Percentiles rank a stretch among this genome's conserved stretches.
phyloP scores from a whole-genome alignment of 768 basidiomycete species.

The Tricholoma sp. region DNA sequence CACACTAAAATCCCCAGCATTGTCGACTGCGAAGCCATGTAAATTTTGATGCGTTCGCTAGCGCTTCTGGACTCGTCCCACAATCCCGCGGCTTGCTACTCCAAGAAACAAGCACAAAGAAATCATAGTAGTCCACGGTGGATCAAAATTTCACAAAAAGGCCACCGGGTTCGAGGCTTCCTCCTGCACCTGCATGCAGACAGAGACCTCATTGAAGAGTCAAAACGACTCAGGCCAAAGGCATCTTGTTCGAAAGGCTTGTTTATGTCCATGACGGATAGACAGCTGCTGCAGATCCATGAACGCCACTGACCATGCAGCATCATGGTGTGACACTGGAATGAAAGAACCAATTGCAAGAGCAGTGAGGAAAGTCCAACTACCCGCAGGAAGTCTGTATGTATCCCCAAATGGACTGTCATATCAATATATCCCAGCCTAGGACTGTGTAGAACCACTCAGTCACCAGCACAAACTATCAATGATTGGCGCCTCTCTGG shows the following conservation, averaged over 20 bases:
- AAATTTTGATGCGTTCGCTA: constrained; percentile 45
- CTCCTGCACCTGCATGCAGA: constrained; percentile 13
- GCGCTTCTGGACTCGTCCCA: constrained; percentile 45
- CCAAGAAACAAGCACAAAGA: constrained; percentile 15
- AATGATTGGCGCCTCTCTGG: constrained; percentile 48
- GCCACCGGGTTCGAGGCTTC: constrained; percentile 44
- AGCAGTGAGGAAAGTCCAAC: constrained; percentile 23
- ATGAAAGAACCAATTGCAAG: constrained; percentile 14
- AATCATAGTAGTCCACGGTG: constrained; percentile 42
- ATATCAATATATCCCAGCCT: constrained; percentile 2
- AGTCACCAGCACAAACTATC: constrained; percentile 15
- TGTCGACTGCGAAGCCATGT: constrained; percentile 44
- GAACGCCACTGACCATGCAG: neutral
- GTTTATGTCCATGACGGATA: constrained; percentile 10
- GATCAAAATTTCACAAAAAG: constrained; percentile 43
- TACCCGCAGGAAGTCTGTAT: constrained; percentile 7
- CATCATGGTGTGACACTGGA: constrained; percentile 1
- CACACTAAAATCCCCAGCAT: constrained; percentile 7
- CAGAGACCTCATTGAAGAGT: constrained; percentile 31
- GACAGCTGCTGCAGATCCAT: constrained; percentile 2
- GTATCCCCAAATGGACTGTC: constrained; percentile 9
- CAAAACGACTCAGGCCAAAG: constrained; percentile 34
- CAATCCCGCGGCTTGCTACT: constrained; percentile 11
- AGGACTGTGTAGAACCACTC: constrained; percentile 40
- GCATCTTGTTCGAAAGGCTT: constrained; percentile 37